Evolutionary conservation across 2,329 filamentous ascomycete genomes (phyloP).

Genomic region (Aspergillus calidoustus): DNA sequence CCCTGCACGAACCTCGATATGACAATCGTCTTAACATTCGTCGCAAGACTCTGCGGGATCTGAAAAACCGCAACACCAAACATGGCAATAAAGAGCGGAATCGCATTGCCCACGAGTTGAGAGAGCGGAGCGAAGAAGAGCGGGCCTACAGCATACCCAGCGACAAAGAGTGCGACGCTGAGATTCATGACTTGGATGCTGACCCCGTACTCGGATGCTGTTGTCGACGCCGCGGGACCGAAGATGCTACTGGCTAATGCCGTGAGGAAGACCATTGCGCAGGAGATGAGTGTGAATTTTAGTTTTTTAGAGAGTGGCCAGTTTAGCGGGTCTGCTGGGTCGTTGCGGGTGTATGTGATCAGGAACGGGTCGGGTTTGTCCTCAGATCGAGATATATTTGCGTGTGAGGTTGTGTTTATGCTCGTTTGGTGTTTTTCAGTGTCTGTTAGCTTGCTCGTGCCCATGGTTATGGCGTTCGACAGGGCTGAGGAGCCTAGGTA

Average conservation of each 20-base stretch:
- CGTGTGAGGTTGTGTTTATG: neutral
- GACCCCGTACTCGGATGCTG: slow-evolving; percentile 48
- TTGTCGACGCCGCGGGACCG: slow-evolving; percentile 45
- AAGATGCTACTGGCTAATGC: slow-evolving; percentile 53
- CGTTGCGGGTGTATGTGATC: slow-evolving; percentile 30
- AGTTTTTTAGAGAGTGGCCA: slow-evolving; percentile 37
- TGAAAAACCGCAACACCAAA: slow-evolving; percentile 56
- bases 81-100: slow-evolving; percentile 53
- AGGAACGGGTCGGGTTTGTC: slow-evolving; percentile 15
- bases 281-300: slow-evolving; percentile 16
- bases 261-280: slow-evolving; percentile 47
- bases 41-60: slow-evolving; percentile 57
- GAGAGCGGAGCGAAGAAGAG: slow-evolving; percentile 43
- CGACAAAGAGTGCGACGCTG: slow-evolving; percentile 54
- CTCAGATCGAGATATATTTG: neutral
- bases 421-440: neutral
- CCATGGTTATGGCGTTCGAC: neutral
- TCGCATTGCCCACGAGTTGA: slow-evolving; percentile 53
- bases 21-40: slow-evolving; percentile 57
- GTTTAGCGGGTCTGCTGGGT: slow-evolving; percentile 41
- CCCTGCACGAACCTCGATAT: slow-evolving; percentile 58
- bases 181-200: slow-evolving; percentile 53
- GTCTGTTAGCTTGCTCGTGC: neutral
- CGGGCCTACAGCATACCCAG: slow-evolving; percentile 24
- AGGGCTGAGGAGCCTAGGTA: neutral